Percentiles rank a stretch among this genome's conserved stretches.
phyloP scores from a whole-genome alignment of 1,284 basidiomycete species.

The Ganoderma sinense region DNA sequence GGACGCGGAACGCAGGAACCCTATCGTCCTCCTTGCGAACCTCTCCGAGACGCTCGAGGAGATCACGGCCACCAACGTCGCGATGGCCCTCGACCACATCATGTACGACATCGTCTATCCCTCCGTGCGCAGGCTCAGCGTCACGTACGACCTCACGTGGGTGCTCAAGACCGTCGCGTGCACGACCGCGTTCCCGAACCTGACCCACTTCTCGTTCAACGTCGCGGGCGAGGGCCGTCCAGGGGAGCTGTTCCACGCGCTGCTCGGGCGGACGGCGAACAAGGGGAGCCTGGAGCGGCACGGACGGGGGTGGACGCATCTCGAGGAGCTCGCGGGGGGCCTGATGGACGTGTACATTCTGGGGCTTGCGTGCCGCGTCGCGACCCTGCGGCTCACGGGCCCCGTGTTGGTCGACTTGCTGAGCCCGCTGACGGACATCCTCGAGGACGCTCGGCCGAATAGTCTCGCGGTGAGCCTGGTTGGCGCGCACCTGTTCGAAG shows the following conservation, averaged over 20 bases:
- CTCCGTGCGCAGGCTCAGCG: constrained; percentile 15
- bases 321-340: too few relatives aligned
- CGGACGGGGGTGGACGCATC: neutral
- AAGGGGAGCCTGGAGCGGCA: neutral
- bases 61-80: constrained; percentile 17
- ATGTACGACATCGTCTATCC: constrained; percentile 22
- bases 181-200: constrained; percentile 18
- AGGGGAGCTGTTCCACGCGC: neutral
- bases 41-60: constrained; percentile 18
- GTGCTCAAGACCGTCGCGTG: constrained; percentile 21
- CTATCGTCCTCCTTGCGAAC: constrained; percentile 18
- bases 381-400: neutral
- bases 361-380: too few relatives aligned
- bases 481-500: neutral
- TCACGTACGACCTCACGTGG: constrained; percentile 1
- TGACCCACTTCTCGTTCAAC: constrained; percentile 19
- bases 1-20: constrained; percentile 13
- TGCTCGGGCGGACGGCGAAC: neutral
- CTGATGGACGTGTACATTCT: too few relatives aligned
- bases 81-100: constrained; percentile 4
- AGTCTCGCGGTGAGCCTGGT: neutral
- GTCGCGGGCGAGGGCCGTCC: neutral
- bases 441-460: neutral
- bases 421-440: neutral
- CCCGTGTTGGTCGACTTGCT: neutral